Percentiles rank a stretch among this genome's conserved stretches.
Conservation (phyloP, 495 filamentous ascomycete species). For the Talaromyces liani region DNA sequence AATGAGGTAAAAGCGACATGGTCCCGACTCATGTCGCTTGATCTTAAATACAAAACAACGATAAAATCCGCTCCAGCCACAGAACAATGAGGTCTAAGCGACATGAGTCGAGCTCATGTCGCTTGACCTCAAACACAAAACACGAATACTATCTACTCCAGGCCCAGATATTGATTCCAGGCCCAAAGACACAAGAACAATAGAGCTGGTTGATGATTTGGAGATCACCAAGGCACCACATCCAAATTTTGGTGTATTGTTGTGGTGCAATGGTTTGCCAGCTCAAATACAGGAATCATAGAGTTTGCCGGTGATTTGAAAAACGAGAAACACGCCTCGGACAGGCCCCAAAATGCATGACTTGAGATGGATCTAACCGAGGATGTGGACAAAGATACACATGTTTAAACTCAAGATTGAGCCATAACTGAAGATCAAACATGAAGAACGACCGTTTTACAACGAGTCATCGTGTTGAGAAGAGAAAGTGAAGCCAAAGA, state of each 20-base stretch:
- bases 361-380: not conserved
- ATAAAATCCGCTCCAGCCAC: too few relatives aligned
- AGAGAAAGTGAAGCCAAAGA: not conserved
- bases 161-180: too few relatives aligned
- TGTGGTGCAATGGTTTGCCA: not conserved
- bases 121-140: not conserved
- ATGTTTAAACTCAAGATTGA: not conserved
- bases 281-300: not conserved
- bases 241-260: not conserved
- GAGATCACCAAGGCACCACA: not conserved
- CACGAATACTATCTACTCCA: too few relatives aligned
- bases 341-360: not conserved
- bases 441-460: not conserved
- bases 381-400: not conserved
- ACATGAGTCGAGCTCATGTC: not conserved
- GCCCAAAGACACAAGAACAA: not conserved
- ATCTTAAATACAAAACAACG: not conserved
- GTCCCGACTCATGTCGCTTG: too few relatives aligned
- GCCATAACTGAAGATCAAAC: not conserved
- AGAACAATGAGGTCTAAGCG: not conserved
- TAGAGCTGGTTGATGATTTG: not conserved
- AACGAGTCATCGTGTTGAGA: not conserved
- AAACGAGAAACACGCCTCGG: too few relatives aligned
- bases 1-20: not conserved
- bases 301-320: not conserved